These are phyloP conservation scores for Penicillium antarcticum DNA, from an alignment of 495 filamentous ascomycete species.

Conservation along the genomic window DNA sequence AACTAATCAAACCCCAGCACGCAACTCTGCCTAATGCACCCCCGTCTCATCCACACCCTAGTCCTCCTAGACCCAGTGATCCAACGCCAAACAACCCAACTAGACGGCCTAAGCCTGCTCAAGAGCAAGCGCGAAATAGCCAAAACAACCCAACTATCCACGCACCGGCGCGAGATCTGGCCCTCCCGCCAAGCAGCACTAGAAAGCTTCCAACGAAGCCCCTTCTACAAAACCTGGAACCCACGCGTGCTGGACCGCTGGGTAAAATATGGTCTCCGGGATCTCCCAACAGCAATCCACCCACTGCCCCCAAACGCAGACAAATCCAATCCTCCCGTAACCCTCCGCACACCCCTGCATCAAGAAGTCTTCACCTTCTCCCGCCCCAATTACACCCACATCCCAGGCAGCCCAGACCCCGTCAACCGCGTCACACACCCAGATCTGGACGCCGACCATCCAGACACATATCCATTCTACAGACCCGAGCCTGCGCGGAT, in stretches of 20 bases:
- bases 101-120: slow-evolving; percentile 24
- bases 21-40: slow-evolving; percentile 69
- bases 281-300: slow-evolving; percentile 57
- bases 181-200: slow-evolving; percentile 58
- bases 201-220: slow-evolving; percentile 53
- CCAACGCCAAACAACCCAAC: slow-evolving; percentile 47
- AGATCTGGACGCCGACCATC: slow-evolving; percentile 39
- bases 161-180: slow-evolving; percentile 70
- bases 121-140: slow-evolving; percentile 26
- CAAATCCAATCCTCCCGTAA: slow-evolving; percentile 43
- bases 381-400: slow-evolving; percentile 48
- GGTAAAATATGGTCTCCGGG: slow-evolving; percentile 62
- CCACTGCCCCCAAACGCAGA: slow-evolving; percentile 31
- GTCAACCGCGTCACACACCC: slow-evolving; percentile 44
- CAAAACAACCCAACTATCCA: slow-evolving; percentile 50
- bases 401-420: slow-evolving; percentile 29
- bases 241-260: slow-evolving; percentile 65
- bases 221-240: slow-evolving; percentile 76
- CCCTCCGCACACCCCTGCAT: slow-evolving; percentile 56
- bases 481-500: slow-evolving; percentile 64
- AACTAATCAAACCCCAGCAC: slow-evolving; percentile 24
- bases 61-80: slow-evolving; percentile 82
- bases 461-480: slow-evolving; percentile 63
- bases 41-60: slow-evolving; percentile 72
- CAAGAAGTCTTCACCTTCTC: slow-evolving; percentile 63